phyloP scores from a whole-genome alignment of 2,329 filamentous ascomycete species.

The Lizonia empirigonia region DNA sequence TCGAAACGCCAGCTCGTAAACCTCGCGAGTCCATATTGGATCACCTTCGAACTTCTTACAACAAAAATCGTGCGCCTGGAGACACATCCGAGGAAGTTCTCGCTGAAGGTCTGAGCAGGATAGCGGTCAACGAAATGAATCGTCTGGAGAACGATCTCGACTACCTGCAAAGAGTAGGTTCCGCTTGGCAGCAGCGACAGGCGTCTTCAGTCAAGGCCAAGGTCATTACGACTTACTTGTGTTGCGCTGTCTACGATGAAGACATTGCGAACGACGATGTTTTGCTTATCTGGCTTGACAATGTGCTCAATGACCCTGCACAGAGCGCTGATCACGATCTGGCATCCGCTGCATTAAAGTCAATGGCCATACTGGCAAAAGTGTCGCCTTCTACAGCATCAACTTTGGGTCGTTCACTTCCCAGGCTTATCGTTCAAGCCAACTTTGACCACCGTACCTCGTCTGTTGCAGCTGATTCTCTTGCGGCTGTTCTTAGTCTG shows the following conservation, averaged over 20 bases:
- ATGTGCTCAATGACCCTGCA: conserved; percentile 74
- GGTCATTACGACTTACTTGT: conserved; percentile 81
- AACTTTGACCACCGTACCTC: conserved; percentile 72
- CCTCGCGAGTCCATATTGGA: conserved; percentile 72
- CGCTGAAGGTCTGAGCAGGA: conserved; percentile 66
- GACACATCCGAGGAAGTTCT: conserved; percentile 40
- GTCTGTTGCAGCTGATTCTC: conserved; percentile 77
- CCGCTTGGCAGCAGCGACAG: conserved; percentile 82
- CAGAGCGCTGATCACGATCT: conserved; percentile 83
- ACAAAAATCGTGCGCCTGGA: conserved; percentile 21
- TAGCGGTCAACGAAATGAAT: conserved; percentile 82
- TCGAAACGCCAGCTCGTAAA: conserved; percentile 64
- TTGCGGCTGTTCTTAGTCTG: conserved; percentile 79
- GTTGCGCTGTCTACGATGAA: conserved; percentile 81
- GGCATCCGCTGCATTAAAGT: conserved; percentile 78
- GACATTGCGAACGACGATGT: conserved; percentile 79
- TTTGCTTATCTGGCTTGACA: conserved; percentile 84
- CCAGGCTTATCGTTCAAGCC: conserved; percentile 87
- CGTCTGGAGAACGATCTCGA: conserved; percentile 88
- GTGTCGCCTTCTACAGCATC: conserved; percentile 75
- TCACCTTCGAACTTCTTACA: conserved; percentile 56
- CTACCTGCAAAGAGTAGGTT: conserved; percentile 79
- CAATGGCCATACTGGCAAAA: conserved; percentile 80
- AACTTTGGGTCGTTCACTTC: conserved; percentile 76
- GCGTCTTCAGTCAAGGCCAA: conserved; percentile 85